Percentiles rank a stretch among this genome's conserved stretches.
phyloP scores from a whole-genome alignment of 1,139 yeast genomes.

The Insectozyma bohioensis region DNA sequence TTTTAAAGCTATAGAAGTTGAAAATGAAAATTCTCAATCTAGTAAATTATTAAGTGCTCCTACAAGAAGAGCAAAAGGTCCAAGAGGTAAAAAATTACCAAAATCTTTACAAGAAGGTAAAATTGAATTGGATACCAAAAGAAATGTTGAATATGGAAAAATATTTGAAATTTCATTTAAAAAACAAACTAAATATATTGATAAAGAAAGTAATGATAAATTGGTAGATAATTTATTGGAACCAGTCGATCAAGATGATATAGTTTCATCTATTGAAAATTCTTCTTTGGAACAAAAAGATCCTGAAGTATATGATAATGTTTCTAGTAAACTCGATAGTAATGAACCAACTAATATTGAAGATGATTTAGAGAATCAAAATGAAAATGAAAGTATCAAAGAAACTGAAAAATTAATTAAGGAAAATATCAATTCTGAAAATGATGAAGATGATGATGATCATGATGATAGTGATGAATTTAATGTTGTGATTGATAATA shows the following conservation, averaged over 20 bases:
- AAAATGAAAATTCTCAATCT: background rate
- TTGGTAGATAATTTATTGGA: no score
- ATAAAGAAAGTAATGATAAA: slow-evolving; percentile 1
- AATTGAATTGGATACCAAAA: slow-evolving; percentile 30
- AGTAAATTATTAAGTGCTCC: background rate
- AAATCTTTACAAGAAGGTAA: slow-evolving; percentile 50
- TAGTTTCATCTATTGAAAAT: no score
- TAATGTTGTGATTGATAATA: no score
- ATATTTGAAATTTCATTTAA: slow-evolving; percentile 35
- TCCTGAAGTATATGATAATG: no score
- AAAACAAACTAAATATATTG: background rate
- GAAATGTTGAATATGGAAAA: slow-evolving; percentile 31
- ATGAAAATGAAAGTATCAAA: background rate
- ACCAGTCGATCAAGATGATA: no score
- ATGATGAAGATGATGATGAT: background rate
- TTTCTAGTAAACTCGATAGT: no score
- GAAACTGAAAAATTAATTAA: background rate
- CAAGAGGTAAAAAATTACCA: slow-evolving; percentile 77
- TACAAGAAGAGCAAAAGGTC: slow-evolving; percentile 63
- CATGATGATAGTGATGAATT: background rate
- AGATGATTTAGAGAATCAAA: slow-evolving; percentile 2
- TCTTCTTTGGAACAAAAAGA: no score
- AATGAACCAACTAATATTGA: no score
- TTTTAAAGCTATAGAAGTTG: no score
- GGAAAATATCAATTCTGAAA: background rate